phyloP scores from a whole-genome alignment of 306 rosid species.

The Sechiopsis laciniata region DNA sequence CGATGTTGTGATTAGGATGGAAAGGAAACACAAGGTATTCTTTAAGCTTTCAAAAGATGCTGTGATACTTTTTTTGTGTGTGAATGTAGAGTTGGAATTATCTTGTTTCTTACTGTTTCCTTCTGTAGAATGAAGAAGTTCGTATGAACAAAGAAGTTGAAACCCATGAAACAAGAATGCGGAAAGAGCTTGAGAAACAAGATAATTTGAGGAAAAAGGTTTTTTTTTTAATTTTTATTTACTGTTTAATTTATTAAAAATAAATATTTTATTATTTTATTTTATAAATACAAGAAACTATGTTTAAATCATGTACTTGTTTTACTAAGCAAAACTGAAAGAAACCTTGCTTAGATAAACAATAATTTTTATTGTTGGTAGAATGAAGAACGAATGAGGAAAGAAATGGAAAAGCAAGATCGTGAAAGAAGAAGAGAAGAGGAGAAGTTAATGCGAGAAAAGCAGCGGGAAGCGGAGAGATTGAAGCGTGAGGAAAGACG shows the following conservation, averaged over 20 bases:
- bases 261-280: neutral
- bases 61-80: neutral
- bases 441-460: constrained; percentile 89
- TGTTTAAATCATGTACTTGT: constrained; percentile 11
- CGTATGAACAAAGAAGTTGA: constrained; percentile 67
- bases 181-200: constrained; percentile 91
- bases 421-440: constrained; percentile 93
- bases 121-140: constrained; percentile 65
- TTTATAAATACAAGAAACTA: neutral
- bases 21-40: constrained; percentile 77
- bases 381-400: constrained; percentile 80
- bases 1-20: constrained; percentile 48
- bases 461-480: constrained; percentile 84
- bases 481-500: constrained; percentile 80
- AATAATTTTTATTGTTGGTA: constrained; percentile 22
- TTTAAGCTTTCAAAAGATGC: constrained; percentile 18
- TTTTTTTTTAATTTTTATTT: constrained; percentile 18
- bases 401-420: constrained; percentile 86
- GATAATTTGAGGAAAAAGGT: constrained; percentile 89
- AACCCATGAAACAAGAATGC: constrained; percentile 70
- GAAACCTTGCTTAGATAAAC: neutral
- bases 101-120: constrained; percentile 22
- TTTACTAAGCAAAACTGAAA: neutral
- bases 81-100: constrained; percentile 17
- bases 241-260: neutral